phyloP scores from a whole-genome alignment of 2,329 filamentous ascomycete species.

The Neonectria sp. region DNA sequence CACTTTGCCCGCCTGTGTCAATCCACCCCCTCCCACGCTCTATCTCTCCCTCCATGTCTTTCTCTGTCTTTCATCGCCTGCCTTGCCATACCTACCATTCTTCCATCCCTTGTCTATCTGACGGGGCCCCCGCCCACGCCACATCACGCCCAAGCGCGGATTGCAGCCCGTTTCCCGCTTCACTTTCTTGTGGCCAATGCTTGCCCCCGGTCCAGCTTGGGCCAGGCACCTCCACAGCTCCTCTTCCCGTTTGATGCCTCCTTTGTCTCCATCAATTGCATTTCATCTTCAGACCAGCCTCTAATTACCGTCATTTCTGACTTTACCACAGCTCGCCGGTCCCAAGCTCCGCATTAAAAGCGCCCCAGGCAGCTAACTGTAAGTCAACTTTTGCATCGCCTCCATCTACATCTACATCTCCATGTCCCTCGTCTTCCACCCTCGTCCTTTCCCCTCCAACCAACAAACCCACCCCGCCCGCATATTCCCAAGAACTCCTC shows the following conservation, averaged over 20 bases:
- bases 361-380: constrained; percentile 41
- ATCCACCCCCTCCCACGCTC: constrained; percentile 21
- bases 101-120: constrained; percentile 38
- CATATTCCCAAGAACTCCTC: constrained; percentile 3
- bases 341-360: constrained; percentile 29
- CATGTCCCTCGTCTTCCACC: constrained; percentile 7
- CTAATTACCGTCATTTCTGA: constrained; percentile 37
- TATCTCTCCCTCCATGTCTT: not conserved
- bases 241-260: constrained; percentile 35
- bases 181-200: constrained; percentile 27
- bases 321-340: constrained; percentile 31
- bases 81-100: not conserved
- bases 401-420: constrained; percentile 15
- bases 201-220: constrained; percentile 33
- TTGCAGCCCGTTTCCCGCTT: constrained; percentile 45
- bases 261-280: constrained; percentile 36
- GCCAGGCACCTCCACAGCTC: constrained; percentile 35
- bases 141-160: constrained; percentile 48
- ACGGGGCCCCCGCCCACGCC: constrained; percentile 45
- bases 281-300: constrained; percentile 24
- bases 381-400: constrained; percentile 31
- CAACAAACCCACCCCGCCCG: constrained; percentile 3
- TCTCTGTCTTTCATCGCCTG: constrained; percentile 31
- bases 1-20: not conserved
- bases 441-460: constrained; percentile 10